Base-by-base conservation (phyloP, 495 filamentous ascomycete species). In the Talaromyces ruber region DNA sequence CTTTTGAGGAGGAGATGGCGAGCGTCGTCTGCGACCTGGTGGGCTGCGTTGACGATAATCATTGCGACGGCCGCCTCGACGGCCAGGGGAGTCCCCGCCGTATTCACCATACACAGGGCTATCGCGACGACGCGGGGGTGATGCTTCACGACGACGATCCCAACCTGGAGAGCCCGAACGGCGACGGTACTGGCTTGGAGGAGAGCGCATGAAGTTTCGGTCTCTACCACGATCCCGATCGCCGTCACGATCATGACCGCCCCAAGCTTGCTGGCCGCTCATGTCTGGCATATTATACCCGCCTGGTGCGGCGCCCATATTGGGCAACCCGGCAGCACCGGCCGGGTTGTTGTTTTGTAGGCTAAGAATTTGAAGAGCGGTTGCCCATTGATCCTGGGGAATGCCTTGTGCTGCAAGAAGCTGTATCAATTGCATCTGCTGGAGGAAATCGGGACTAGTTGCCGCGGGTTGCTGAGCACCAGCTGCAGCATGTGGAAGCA, bases 31-130 rank as follows among this genome's bases (percentile, higher is more conserved):
- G 56, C 86, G 84, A 47, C 76, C 79, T 28, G 76, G 75, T 53
- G 92, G 92, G 61, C 90, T 94, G 65, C 92, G 89, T 71, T 96
- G 91, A 55, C 92, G 89, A 74, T 92, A 96, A 12, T 89, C 87
- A 62, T 81, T 76, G 58, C 79, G 74, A 59, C 79, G 78, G 25
- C 85, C 82, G 53, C 81, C 78, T 25, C 83, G 81, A 58, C 84
- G 83, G 39, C 82, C 77, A 47, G 82, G 85, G 2, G 84, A 85
- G 24, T 84, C 84, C 14, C 78, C 80, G 58, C 81, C 80, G 63
- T 87, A 87, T 63, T 85, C 84, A 29, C 86, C 88, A 72, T 91
- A 91, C 12, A 86, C 84, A 30, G 88, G 88, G 69, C 88, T 90
- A 61, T 86, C 84, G 61, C 86, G 82, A 64, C 83, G 84, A 61